Percentiles rank a stretch among this genome's conserved stretches.
Evolutionary conservation across 2,329 filamentous ascomycete species (phyloP).

Genomic region (Neonectria hederae): DNA sequence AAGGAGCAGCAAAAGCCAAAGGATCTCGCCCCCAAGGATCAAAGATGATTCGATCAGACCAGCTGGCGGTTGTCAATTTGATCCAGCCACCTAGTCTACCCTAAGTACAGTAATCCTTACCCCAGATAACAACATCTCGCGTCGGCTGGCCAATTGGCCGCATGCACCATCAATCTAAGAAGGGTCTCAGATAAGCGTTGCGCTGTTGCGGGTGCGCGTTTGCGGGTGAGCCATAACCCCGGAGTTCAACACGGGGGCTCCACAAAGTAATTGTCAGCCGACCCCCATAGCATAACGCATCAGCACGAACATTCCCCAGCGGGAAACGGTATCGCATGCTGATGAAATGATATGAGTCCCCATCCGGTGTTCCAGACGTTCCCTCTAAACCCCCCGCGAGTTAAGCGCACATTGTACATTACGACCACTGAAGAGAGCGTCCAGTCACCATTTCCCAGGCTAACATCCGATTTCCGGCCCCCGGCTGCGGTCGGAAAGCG

Average conservation of each 20-base stretch:
- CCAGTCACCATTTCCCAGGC: not conserved
- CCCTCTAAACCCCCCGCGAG: not conserved
- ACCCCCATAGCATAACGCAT: not conserved
- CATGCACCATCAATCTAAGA: not conserved
- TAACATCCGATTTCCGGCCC: slow-evolving; percentile 11
- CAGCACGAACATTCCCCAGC: not conserved
- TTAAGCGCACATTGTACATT: not conserved
- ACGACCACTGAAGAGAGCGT: not conserved
- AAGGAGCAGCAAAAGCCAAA: not conserved
- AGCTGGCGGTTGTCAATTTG: not conserved
- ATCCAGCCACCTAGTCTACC: not conserved
- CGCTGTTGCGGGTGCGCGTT: not conserved
- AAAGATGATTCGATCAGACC: not conserved
- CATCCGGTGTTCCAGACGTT: slow-evolving; percentile 2
- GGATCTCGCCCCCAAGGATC: not conserved
- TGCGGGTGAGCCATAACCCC: slow-evolving; percentile 2
- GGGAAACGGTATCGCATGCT: not conserved
- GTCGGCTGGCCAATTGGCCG: slow-evolving; percentile 13
- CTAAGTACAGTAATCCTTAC: not conserved
- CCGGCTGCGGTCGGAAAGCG: slow-evolving; percentile 6
- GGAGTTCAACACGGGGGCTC: not conserved
- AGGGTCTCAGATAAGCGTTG: slow-evolving; percentile 14
- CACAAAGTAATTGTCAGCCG: slow-evolving; percentile 5
- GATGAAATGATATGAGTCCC: slow-evolving; percentile 4
- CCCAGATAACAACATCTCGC: not conserved